Percentiles rank a stretch among this genome's conserved stretches.
Conservation (phyloP, 1,284 basidiomycete species). For the Fomitopsis pinicola region DNA sequence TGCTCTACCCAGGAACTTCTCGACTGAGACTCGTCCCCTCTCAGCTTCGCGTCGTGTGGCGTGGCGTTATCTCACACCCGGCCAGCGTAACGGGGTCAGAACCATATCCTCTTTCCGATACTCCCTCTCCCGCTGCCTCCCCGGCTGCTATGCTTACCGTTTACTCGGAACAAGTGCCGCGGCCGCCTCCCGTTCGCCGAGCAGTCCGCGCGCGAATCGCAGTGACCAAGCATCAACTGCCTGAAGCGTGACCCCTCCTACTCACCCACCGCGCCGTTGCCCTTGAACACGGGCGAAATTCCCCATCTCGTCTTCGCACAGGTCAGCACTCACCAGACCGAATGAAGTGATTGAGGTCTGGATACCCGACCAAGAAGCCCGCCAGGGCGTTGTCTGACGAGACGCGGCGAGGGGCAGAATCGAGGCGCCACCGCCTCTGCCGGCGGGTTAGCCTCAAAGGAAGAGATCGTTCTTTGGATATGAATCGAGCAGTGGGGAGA, state of each 20-base stretch:
- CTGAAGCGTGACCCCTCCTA: constrained; percentile 27
- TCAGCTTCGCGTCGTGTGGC: constrained; percentile 17
- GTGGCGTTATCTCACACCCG: constrained; percentile 8
- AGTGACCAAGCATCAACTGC: constrained; percentile 23
- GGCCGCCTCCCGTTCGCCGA: constrained; percentile 26
- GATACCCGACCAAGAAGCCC: neutral
- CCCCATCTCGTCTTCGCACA: constrained; percentile 32
- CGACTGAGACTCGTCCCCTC: constrained; percentile 3
- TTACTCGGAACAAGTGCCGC: constrained; percentile 22
- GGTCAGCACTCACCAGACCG: constrained; percentile 17
- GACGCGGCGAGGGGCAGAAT: constrained; percentile 19
- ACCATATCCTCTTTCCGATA: constrained; percentile 20
- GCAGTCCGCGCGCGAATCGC: constrained; percentile 20
- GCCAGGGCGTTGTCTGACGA: constrained; percentile 18
- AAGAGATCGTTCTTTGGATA: constrained; percentile 46
- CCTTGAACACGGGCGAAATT: constrained; percentile 33
- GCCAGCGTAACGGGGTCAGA: constrained; percentile 8
- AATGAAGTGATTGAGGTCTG: constrained; percentile 26
- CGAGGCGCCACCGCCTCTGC: constrained; percentile 30
- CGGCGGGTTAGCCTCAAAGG: constrained; percentile 22
- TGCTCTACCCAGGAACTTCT: neutral
- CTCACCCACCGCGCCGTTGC: constrained; percentile 37
- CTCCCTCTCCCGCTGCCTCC: constrained; percentile 25
- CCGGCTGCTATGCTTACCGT: constrained; percentile 26
- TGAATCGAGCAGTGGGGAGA: constrained; percentile 64